These are phyloP conservation scores for Ulota crispa DNA, from an alignment of 225 moss, liverwort and hornwort species.

Conservation along the genomic window DNA sequence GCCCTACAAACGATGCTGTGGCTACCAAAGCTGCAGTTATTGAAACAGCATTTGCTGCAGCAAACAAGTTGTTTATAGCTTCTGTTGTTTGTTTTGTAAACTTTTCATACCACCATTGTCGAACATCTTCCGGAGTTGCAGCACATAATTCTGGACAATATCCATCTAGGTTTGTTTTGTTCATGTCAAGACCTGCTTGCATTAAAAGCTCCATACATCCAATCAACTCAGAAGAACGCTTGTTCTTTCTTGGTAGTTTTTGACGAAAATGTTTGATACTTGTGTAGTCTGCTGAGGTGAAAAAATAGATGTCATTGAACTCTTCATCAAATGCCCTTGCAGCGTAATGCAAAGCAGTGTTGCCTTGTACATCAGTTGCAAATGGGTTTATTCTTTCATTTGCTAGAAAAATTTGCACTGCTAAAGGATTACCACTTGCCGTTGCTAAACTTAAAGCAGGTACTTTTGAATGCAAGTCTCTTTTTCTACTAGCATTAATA, in stretches of 20 bases:
- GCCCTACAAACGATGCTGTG: slow-evolving; percentile 41
- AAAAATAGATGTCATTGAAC: slow-evolving; percentile 18
- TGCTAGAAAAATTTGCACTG: slow-evolving; percentile 24
- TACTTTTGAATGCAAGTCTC: neutral
- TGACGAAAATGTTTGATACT: neutral
- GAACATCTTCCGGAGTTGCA: neutral
- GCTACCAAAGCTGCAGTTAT: slow-evolving; percentile 38
- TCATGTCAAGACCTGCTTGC: slow-evolving; percentile 39
- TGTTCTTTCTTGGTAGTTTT: slow-evolving; percentile 10
- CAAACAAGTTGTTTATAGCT: slow-evolving; percentile 6
- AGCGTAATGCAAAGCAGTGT: slow-evolving; percentile 33
- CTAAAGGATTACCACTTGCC: slow-evolving; percentile 26
- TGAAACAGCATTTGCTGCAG: slow-evolving; percentile 24
- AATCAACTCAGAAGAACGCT: slow-evolving; percentile 16
- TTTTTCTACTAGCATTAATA: neutral
- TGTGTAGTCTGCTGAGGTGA: slow-evolving; percentile 8
- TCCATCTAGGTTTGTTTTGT: slow-evolving; percentile 12
- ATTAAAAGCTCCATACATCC: slow-evolving; percentile 40
- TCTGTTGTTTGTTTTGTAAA: slow-evolving; percentile 35
- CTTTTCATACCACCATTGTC: slow-evolving; percentile 48
- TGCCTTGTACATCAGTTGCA: slow-evolving; percentile 25
- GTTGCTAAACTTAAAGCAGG: slow-evolving; percentile 28
- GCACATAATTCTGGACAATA: slow-evolving; percentile 7
- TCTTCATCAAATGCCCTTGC: slow-evolving; percentile 32
- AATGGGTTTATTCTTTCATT: slow-evolving; percentile 31